phyloP scores from a whole-genome alignment of 164 flowering plant species.

The Chimonanthus praecox region DNA sequence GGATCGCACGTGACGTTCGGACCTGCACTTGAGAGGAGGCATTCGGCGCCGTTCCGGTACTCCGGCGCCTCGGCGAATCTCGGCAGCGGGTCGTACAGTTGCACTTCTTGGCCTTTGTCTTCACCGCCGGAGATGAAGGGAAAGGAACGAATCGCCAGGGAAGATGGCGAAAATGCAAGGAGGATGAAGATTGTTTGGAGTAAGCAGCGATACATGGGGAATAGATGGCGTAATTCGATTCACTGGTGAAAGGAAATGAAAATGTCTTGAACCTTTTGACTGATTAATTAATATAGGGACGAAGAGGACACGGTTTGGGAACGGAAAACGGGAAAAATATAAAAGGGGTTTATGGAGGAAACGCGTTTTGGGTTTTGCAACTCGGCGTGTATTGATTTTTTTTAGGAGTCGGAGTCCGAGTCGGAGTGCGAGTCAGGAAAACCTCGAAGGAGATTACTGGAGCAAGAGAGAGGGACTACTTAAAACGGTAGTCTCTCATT shows the following conservation, averaged over 20 bases:
- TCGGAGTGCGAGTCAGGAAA: background rate
- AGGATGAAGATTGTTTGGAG: background rate
- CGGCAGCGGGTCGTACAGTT: background rate
- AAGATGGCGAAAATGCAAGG: background rate
- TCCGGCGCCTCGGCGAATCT: slow-evolving; percentile 37
- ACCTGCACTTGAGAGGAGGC: slow-evolving; percentile 29
- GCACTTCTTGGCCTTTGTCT: background rate
- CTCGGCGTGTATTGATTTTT: background rate
- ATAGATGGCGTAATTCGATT: background rate
- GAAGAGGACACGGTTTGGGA: background rate
- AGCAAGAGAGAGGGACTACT: background rate
- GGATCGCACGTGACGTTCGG: slow-evolving; percentile 21
- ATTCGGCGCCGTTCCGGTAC: slow-evolving; percentile 29
- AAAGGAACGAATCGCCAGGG: background rate
- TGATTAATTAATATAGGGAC: background rate
- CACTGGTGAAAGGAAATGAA: background rate
- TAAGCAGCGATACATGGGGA: background rate
- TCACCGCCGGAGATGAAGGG: background rate
- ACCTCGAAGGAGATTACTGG: no score
- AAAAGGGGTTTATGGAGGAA: background rate
- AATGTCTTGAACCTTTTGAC: background rate
- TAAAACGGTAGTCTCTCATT: background rate
- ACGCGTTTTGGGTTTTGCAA: background rate
- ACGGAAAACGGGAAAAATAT: background rate
- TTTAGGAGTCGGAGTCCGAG: background rate